Evolutionary conservation across 2,329 filamentous ascomycete genomes (phyloP).

Genomic region (Trichoderma koningiopsis): DNA sequence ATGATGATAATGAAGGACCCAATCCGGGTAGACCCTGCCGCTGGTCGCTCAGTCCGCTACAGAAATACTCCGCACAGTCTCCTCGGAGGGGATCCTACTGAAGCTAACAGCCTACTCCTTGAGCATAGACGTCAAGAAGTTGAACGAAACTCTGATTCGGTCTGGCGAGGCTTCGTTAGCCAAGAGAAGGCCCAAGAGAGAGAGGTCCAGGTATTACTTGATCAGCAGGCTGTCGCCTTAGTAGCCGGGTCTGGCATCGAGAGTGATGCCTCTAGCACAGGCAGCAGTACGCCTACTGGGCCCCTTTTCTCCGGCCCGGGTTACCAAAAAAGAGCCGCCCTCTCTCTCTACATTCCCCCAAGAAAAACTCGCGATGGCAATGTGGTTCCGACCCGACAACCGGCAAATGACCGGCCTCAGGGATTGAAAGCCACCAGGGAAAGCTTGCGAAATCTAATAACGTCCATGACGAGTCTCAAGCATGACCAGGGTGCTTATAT

Average conservation of each 20-base stretch:
- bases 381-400: constrained; percentile 65
- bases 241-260: constrained; percentile 41
- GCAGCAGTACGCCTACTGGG: constrained; percentile 46
- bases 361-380: constrained; percentile 46
- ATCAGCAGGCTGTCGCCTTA: constrained; percentile 52
- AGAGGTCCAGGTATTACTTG: constrained; percentile 52
- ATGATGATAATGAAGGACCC: constrained; percentile 36
- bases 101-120: constrained; percentile 43
- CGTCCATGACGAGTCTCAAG: constrained; percentile 66
- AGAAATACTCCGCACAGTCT: constrained; percentile 12
- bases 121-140: constrained; percentile 38
- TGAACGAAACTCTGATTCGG: constrained; percentile 43
- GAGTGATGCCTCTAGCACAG: constrained; percentile 42
- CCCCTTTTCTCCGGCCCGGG: constrained; percentile 45
- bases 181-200: constrained; percentile 50
- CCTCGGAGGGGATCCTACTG: constrained; percentile 19
- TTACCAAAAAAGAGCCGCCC: constrained; percentile 45
- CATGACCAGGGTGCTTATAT: constrained; percentile 67
- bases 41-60: constrained; percentile 8
- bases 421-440: constrained; percentile 65
- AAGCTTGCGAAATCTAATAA: constrained; percentile 65
- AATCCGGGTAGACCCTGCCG: constrained; percentile 1
- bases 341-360: constrained; percentile 46
- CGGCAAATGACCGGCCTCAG: constrained; percentile 50
- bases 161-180: constrained; percentile 51